Evolutionary conservation across 1,284 basidiomycete genomes (phyloP), one percentile per base, ranked within the genome.

Genomic region (Irpex lacteus): DNA sequence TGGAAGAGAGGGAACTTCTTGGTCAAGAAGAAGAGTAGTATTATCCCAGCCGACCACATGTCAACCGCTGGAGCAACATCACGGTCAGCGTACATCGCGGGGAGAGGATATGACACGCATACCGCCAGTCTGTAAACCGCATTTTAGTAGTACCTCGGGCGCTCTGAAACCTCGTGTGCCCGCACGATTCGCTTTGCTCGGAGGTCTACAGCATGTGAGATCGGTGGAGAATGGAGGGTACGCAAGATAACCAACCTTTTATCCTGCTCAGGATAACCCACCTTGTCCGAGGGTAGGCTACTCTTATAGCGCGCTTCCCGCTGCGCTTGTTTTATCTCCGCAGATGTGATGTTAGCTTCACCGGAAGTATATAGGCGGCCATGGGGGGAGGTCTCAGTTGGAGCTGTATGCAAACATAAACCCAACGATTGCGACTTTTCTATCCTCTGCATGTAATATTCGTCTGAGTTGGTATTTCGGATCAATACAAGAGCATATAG

Each of bases 121-220:
- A 95, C 96, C 92, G 65, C 94, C 94, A 4, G 91, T 92, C 78
- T 99, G 97, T 69, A 96, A 92, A 19, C 90, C 89, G 70, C 97
- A 99, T 77, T 99, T 99, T 58, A 99, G 78, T 32, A 99, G 77
- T 8, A 99, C 98, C 72, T 99, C 98, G 0, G 97, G 97, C 0
- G 97, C 96, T 63, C 97, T 89, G 76, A 99, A 99, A 0, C 97
- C 98, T 72, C 97, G 81, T 5, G 97, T 99, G 1, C 97, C 97
- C 0, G 97, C 98, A 62, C 97, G 88, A 73, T 99, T 99, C 4
- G 98, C 96, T 74, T 97, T 96, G 60, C 95, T 94, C 57, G 85
- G 81, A 1, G 95, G 95, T 68, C 92, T 91, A 64, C 4, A 37
- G 15, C 7, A 34, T 5, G 15, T 9, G 38, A 7, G 18, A 52